These are phyloP conservation scores for Melanogaster broomeanus DNA, from an alignment of 768 basidiomycete species.

Conservation along the genomic window DNA sequence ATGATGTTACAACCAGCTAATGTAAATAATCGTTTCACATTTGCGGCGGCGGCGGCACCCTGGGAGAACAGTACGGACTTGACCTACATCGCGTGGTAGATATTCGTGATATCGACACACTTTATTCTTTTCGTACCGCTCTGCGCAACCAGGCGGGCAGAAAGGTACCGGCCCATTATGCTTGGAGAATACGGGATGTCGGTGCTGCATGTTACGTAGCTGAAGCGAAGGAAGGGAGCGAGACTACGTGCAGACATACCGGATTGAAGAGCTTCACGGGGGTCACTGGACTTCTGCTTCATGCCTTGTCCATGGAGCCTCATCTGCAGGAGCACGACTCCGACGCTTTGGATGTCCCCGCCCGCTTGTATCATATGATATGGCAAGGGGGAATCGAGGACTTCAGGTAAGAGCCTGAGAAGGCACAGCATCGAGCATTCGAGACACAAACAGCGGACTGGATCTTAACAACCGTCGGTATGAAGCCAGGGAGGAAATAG, in stretches of 20 bases:
- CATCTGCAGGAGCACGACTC: slow-evolving; percentile 83
- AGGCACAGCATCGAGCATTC: not conserved
- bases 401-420: slow-evolving; percentile 73
- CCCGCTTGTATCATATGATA: slow-evolving; percentile 74
- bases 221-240: not conserved
- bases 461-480: slow-evolving; percentile 28
- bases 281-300: slow-evolving; percentile 51
- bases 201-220: slow-evolving; percentile 39
- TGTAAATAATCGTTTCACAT: too few relatives aligned
- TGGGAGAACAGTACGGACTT: too few relatives aligned
- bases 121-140: slow-evolving; percentile 71
- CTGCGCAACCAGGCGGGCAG: slow-evolving; percentile 78
- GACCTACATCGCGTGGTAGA: slow-evolving; percentile 66
- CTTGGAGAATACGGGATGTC: slow-evolving; percentile 53
- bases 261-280: slow-evolving; percentile 56
- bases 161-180: slow-evolving; percentile 73
- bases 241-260: slow-evolving; percentile 38
- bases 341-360: slow-evolving; percentile 83
- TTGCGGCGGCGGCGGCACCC: too few relatives aligned
- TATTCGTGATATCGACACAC: slow-evolving; percentile 76
- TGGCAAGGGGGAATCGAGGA: slow-evolving; percentile 74
- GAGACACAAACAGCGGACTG: not conserved
- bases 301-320: slow-evolving; percentile 80
- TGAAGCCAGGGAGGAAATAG: slow-evolving; percentile 51
- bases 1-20: too few relatives aligned